A percentile compares a stretch with the other conserved stretches of the same genome.
Conservation (phyloP, 345 rosid genomes). For the Eucalyptus fibrosa region DNA sequence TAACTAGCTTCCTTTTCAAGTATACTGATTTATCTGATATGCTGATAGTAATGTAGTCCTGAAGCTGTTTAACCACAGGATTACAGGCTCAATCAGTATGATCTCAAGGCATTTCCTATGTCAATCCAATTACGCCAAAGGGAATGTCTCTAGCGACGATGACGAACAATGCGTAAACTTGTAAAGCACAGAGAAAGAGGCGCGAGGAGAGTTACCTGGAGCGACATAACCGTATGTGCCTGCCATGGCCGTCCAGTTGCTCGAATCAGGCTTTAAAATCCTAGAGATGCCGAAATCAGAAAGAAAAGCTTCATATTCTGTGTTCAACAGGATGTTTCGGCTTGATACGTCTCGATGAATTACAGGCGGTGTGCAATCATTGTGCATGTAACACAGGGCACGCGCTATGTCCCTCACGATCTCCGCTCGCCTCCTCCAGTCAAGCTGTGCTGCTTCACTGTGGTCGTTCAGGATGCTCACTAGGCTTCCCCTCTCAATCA, state of each 20-base stretch:
- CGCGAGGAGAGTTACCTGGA: neutral
- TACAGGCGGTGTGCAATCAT: neutral
- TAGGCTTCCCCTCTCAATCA: neutral
- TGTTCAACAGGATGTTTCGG: neutral
- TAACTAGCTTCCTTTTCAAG: neutral
- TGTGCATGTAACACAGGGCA: neutral
- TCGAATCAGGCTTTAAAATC: neutral
- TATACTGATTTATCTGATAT: neutral
- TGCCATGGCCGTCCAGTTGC: neutral
- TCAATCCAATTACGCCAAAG: neutral
- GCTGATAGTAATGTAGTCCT: neutral
- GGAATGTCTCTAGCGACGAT: neutral
- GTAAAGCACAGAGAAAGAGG: neutral
- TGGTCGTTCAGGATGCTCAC: neutral
- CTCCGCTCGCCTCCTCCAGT: neutral
- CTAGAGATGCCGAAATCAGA: neutral
- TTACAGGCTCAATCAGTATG: neutral
- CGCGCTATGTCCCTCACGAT: neutral
- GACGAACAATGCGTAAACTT: neutral
- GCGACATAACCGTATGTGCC: neutral
- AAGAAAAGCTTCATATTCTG: neutral
- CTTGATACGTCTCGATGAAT: neutral
- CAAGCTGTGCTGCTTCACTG: neutral
- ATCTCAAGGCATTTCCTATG: neutral
- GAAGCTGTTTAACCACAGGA: neutral